Evolutionary conservation across 331 rosid genomes (phyloP), one percentile per base, ranked within the genome.

Genomic region (Erythrophleum ivorense): DNA sequence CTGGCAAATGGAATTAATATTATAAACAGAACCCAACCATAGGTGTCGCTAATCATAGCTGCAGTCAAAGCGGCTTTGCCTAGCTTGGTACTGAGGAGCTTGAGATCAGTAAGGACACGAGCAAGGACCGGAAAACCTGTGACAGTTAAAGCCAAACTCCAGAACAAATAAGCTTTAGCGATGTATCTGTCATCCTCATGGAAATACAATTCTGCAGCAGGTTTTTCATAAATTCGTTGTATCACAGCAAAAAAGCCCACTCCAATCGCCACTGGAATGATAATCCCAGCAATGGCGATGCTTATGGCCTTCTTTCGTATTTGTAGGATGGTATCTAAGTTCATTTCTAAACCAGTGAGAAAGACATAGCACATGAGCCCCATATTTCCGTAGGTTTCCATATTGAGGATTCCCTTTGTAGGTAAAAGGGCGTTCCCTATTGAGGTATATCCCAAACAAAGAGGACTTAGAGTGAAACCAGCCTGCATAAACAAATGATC

Each of bases 41-140:
- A 19, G 5, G 85, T 62, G 60, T 87, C 90, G 21, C 80, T 80
- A 63, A 81, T 63, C 71, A 86, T 67, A 13, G 87, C 88, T 2
- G 85, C 75, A 10, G 89, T 73, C 6, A 89, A 43, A 11, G 91
- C 70, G 0, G 82, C 78, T 43, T 85, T 81, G 2, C 91, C 91
- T 4, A 88, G 34, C 48, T 83, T 84, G 0, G 90, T 60, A 79
- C 78, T 85, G 57, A 89, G 83, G 64, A 89, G 89, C 82, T 89
- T 89, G 29, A 80, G 80, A 18, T 85, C 81, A 0, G 90, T 81
- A 0, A 89, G 90, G 21, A 89, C 67, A 1, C 71, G 76, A 9
- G 90, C 78, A 4, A 89, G 88, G 34, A 82, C 90, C 0, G 87
- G 84, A 69, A 89, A 87, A 57, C 86, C 80, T 14, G 90, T 87